Evolutionary conservation across 1,284 basidiomycete genomes (phyloP), one percentile per base, ranked within the genome.

Genomic region (Moniliophthora roreri): DNA sequence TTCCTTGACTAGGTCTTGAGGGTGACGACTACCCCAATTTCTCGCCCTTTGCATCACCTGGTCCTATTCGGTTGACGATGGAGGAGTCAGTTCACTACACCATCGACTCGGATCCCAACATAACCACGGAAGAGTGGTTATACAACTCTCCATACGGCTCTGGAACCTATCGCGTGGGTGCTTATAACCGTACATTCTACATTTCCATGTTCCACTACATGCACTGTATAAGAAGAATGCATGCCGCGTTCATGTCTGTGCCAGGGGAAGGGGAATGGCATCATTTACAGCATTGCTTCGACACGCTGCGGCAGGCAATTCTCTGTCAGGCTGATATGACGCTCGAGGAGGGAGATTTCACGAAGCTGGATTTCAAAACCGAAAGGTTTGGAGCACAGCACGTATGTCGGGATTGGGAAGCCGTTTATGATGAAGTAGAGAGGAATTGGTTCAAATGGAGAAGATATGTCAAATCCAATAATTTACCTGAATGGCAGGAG

Each of bases 351-450:
- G 77, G 74, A 3, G 75, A 73, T 59, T 77, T 72, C 56, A 66
- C 59, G 49, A 57, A 51, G 51, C 60, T 67, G n/a, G 71, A 75
- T 59, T 73, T 78, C 50, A 66, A 67, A 45, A 63, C 60, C 45
- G 67, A 71, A 48, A 62, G 71, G 55, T 63, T 61, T 1, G 72
- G 71, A 1, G 69, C 66, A 11, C 73, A 71, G 15, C 78, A 78
- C 57, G 60, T 74, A 32, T 81, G 80, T 55, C 65, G 67, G 45
- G 76, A 81, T 60, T 81, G 78, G 80, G 63, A 63, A 35, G 64
- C 68, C 48, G 67, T 75, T n/a, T 79, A 76, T 56, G 57, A 65
- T 39, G 56, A 60, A 46, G 58, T 70, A 55, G 58, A 60, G 13
- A 62, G 62, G 1, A 69, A 69, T 37, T 72, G 67, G 68, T 26